phyloP scores from a whole-genome alignment of 2,329 filamentous ascomycete species.

The Acephala macrosclerotiorum region DNA sequence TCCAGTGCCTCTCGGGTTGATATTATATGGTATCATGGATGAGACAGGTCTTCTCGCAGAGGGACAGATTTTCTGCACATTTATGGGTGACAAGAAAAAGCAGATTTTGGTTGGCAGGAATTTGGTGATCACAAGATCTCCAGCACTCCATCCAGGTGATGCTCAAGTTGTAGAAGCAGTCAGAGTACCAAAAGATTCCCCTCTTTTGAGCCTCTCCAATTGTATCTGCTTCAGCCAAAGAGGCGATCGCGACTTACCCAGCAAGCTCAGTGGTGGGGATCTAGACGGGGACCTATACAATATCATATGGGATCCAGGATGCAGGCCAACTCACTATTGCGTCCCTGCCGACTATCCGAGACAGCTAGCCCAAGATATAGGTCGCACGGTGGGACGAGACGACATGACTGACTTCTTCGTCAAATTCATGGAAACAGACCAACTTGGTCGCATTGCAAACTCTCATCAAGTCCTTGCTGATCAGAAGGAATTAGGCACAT shows the following conservation, averaged over 20 bases:
- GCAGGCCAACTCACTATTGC: conserved; percentile 54
- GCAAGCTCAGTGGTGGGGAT: conserved; percentile 81
- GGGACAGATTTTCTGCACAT: conserved; percentile 71
- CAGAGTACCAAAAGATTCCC: conserved; percentile 64
- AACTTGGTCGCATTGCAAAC: conserved; percentile 70
- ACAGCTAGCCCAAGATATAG: conserved; percentile 63
- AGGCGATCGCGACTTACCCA: conserved; percentile 77
- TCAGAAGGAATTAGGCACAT: conserved; percentile 57
- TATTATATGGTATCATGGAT: conserved; percentile 84
- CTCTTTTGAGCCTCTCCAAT: conserved; percentile 69
- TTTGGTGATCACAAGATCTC: conserved; percentile 76
- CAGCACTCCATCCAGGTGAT: conserved; percentile 83
- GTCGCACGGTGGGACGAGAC: conserved; percentile 60
- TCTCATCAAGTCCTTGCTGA: conserved; percentile 73
- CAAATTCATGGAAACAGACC: conserved; percentile 74
- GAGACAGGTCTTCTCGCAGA: conserved; percentile 74
- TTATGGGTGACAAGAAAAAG: background rate
- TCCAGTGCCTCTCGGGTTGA: conserved; percentile 71
- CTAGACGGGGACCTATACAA: conserved; percentile 86
- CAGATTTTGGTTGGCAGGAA: conserved; percentile 29
- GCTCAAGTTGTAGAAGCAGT: conserved; percentile 71
- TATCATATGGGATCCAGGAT: conserved; percentile 72
- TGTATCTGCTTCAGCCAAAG: conserved; percentile 80
- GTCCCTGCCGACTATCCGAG: conserved; percentile 74
- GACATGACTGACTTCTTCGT: conserved; percentile 86